Percentiles rank a stretch among this genome's conserved stretches.
Evolutionary conservation across 2,329 filamentous ascomycete genomes (phyloP).

Genomic region (Lecanosticta acicola): DNA sequence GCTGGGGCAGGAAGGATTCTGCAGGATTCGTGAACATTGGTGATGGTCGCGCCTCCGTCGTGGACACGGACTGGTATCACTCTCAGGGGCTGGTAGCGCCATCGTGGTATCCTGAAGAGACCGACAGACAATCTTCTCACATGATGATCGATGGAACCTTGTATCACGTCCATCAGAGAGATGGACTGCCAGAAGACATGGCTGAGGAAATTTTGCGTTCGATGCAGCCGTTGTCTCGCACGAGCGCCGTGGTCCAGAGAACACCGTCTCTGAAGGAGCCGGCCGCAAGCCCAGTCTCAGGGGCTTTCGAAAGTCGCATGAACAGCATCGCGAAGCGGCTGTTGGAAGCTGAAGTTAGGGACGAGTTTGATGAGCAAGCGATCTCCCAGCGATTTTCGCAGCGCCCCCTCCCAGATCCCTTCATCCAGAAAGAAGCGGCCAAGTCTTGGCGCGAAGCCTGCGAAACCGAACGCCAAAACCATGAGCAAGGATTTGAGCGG

Average conservation of each 20-base stretch:
- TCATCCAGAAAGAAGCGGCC: neutral
- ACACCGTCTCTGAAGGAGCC: neutral
- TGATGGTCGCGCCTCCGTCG: neutral
- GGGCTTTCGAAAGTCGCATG: neutral
- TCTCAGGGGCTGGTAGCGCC: neutral
- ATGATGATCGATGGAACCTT: neutral
- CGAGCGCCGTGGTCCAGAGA: neutral
- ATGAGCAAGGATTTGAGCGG: neutral
- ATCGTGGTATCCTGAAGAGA: neutral
- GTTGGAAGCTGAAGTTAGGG: neutral
- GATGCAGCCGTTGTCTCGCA: neutral
- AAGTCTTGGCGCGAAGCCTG: neutral
- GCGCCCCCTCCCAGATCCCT: neutral
- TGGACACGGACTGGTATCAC: neutral
- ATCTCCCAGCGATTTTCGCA: neutral
- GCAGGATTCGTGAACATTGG: neutral
- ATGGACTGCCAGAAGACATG: neutral
- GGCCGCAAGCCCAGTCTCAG: neutral
- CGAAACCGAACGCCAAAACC: neutral
- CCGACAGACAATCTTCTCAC: neutral
- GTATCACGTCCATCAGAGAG: neutral
- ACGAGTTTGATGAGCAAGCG: neutral
- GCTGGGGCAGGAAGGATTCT: neutral
- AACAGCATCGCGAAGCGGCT: neutral
- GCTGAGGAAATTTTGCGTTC: neutral